A percentile compares a stretch with the other conserved stretches of the same genome.
phyloP scores from a whole-genome alignment of 805 yeast genomes.

The Wickerhamiella nectarea region DNA sequence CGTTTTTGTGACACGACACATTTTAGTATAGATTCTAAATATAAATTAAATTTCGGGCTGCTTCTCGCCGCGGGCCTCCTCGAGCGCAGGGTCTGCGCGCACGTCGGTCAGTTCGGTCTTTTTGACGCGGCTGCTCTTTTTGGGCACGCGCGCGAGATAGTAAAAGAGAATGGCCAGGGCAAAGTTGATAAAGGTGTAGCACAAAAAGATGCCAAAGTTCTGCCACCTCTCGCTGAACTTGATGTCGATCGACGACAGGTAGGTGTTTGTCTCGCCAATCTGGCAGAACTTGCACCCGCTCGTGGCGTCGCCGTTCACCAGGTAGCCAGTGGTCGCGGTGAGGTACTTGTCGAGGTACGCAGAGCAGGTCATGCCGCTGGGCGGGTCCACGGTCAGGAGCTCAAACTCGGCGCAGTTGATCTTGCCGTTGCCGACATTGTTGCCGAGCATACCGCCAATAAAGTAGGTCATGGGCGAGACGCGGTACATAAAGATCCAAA shows the following conservation, averaged over 20 bases:
- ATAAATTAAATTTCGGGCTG: background rate
- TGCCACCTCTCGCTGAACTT: slow-evolving; percentile 46
- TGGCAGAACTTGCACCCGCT: slow-evolving; percentile 32
- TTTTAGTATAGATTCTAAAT: too few species aligned
- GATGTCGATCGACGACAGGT: slow-evolving; percentile 32
- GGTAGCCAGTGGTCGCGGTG: slow-evolving; percentile 38
- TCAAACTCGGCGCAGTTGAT: slow-evolving; percentile 40
- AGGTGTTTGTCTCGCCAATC: slow-evolving; percentile 30
- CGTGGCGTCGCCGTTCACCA: slow-evolving; percentile 38
- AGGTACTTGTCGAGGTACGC: slow-evolving; percentile 37
- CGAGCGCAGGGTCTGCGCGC: slow-evolving; percentile 8
- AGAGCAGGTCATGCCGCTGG: slow-evolving; percentile 51
- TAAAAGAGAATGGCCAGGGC: slow-evolving; percentile 21
- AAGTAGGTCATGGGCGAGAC: slow-evolving; percentile 59
- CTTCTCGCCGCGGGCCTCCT: background rate
- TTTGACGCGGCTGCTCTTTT: slow-evolving; percentile 19
- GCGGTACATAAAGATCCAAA: slow-evolving; percentile 77
- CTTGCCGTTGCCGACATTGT: slow-evolving; percentile 36
- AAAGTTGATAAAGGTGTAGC: slow-evolving; percentile 43
- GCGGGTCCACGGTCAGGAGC: slow-evolving; percentile 38
- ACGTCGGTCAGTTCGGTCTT: slow-evolving; percentile 4
- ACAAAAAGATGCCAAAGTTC: slow-evolving; percentile 49
- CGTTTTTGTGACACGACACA: slow-evolving; percentile 1
- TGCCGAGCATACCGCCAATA: slow-evolving; percentile 40
- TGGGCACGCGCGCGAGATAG: slow-evolving; percentile 24